Percentiles rank a stretch among this genome's conserved stretches.
These are phyloP conservation scores for Halophytophthora polymorphica DNA, from an alignment of 352 stramenopile species.

Conservation along the genomic window DNA sequence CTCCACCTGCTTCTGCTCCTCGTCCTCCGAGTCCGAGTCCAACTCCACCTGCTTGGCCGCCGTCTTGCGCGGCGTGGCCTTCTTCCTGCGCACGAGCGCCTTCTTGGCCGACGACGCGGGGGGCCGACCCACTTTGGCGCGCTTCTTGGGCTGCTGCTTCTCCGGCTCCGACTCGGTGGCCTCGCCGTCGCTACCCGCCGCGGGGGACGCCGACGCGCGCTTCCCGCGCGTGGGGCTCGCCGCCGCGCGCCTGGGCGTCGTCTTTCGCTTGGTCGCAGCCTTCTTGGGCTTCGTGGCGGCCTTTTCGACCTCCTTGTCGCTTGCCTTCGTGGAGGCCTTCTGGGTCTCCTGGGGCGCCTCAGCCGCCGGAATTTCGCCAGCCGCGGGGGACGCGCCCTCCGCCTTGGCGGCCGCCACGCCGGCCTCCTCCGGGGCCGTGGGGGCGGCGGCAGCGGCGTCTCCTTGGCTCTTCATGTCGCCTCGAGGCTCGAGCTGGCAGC, in stretches of 20 bases:
- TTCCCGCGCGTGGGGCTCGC: constrained; percentile 13
- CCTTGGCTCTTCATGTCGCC: no score
- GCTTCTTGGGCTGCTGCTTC: constrained; percentile 48
- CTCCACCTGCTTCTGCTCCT: constrained; percentile 32
- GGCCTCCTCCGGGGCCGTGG: constrained; percentile 5
- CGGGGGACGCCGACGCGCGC: constrained; percentile 12
- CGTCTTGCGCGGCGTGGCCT: constrained; percentile 9
- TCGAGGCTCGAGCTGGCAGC: no score
- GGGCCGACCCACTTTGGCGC: constrained; percentile 21
- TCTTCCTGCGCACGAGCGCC: constrained; percentile 44
- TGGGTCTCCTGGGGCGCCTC: no score
- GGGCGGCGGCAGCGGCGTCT: constrained; percentile 9
- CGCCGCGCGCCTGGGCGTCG: neutral
- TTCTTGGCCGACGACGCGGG: constrained; percentile 17
- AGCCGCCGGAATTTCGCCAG: constrained; percentile 17
- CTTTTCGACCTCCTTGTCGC: constrained; percentile 5
- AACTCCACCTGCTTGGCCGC: constrained; percentile 20
- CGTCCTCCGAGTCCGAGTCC: constrained; percentile 30
- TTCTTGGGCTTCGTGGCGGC: constrained; percentile 4
- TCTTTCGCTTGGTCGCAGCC: constrained; percentile 9
- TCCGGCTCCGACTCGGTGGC: constrained; percentile 53
- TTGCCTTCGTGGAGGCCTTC: constrained; percentile 3
- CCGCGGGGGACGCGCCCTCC: constrained; percentile 4
- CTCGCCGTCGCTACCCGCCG: constrained; percentile 23
- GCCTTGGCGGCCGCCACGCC: neutral